Conservation (phyloP, 176 grass and related monocot genomes). For the Lolium multiflorum region DNA sequence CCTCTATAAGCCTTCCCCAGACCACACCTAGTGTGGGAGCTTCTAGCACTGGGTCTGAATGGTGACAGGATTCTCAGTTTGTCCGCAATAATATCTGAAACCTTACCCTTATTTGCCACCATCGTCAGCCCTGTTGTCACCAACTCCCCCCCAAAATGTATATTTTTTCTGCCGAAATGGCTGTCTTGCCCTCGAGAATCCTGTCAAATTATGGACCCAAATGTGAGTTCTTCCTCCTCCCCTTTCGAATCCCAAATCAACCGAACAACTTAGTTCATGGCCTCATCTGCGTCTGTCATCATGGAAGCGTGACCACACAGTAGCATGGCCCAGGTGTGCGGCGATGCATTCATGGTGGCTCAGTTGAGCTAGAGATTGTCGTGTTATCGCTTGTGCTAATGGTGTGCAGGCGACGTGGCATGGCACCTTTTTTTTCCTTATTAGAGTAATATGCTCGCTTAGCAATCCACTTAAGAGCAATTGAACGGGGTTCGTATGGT, state of each 20-base stretch:
- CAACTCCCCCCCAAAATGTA: neutral
- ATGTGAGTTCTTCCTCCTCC: neutral
- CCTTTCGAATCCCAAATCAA: neutral
- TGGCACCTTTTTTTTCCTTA: neutral
- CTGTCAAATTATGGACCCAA: neutral
- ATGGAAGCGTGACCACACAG: neutral
- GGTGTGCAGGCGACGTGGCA: neutral
- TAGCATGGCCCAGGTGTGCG: neutral
- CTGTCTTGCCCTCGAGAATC: neutral
- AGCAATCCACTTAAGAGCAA: neutral
- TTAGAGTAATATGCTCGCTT: neutral
- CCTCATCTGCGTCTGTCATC: neutral
- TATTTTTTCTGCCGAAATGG: neutral
- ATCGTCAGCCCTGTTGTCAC: neutral
- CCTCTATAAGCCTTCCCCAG: no score
- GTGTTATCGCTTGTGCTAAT: neutral
- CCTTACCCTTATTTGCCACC: neutral
- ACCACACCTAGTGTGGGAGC: no score
- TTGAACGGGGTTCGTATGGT: neutral
- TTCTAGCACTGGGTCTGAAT: neutral
- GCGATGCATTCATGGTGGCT: neutral
- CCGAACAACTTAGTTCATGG: neutral
- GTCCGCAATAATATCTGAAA: neutral
- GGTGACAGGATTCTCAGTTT: slow-evolving; percentile 13
- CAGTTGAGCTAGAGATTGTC: neutral